These are phyloP conservation scores for Oryza rufipogon DNA, from an alignment of 176 grass and related monocot genomes.

Conservation along the genomic window DNA sequence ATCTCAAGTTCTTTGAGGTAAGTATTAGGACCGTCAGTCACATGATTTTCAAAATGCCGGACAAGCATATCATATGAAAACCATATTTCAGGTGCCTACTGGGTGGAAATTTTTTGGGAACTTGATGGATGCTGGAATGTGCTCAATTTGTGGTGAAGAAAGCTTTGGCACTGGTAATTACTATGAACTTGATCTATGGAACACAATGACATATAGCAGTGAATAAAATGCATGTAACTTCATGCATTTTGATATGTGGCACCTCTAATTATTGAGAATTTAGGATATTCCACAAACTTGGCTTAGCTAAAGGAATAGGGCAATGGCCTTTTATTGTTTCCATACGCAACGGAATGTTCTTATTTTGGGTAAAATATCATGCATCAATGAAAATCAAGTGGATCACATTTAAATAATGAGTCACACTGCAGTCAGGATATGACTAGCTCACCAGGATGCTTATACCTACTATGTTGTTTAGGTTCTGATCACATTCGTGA, in stretches of 20 bases:
- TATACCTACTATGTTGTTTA: conserved; percentile 42
- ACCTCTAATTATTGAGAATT: not conserved
- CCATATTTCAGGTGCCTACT: conserved; percentile 88
- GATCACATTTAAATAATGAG: conserved; percentile 1
- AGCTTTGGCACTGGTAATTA: conserved; percentile 97
- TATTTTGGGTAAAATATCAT: not conserved
- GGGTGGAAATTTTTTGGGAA: conserved; percentile 99
- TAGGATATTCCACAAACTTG: not conserved
- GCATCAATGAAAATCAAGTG: conserved; percentile 3
- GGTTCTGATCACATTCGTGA: conserved; percentile 99
- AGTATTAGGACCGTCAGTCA: conserved; percentile 27
- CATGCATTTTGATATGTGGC: conserved; percentile 5
- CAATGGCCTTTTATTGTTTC: conserved; percentile 15
- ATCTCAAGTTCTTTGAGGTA: conserved; percentile 99
- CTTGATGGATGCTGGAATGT: conserved; percentile 97
- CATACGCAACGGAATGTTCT: not conserved
- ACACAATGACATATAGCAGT: not conserved
- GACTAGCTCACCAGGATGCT: not conserved
- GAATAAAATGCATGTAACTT: not conserved
- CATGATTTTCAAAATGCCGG: not conserved
- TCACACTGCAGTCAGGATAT: not conserved
- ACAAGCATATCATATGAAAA: conserved; percentile 26
- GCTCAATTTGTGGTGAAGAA: conserved; percentile 98
- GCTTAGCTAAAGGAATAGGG: not conserved
- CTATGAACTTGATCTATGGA: conserved; percentile 2